Conservation (phyloP, 2,329 filamentous ascomycete species). For the Botrytis fabae region DNA sequence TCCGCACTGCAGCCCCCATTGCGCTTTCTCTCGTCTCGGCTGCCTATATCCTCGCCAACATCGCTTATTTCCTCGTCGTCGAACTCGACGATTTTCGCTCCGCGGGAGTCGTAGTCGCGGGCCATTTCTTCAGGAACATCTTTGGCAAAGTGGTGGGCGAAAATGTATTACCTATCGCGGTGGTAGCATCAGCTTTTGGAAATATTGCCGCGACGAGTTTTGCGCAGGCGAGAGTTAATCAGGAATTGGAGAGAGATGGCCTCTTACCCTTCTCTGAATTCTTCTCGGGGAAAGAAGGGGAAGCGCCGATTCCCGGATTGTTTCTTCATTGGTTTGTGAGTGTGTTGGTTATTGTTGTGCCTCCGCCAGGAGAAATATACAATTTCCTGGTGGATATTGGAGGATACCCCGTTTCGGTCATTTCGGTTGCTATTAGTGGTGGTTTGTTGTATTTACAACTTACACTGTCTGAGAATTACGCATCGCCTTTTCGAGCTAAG, state of each 20-base stretch:
- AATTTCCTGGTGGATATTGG: neutral
- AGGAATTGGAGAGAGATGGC: neutral
- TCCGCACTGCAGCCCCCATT: conserved; percentile 56
- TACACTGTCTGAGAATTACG: neutral
- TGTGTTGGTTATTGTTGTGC: neutral
- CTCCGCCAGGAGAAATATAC: neutral
- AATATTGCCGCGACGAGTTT: neutral
- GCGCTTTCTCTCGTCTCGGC: conserved; percentile 56
- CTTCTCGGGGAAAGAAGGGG: neutral
- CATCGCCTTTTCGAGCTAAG: neutral
- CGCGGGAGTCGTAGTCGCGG: conserved; percentile 56
- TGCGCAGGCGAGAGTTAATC: neutral
- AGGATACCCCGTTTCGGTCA: neutral
- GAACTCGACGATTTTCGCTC: conserved; percentile 55
- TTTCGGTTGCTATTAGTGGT: neutral
- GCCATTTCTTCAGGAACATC: conserved; percentile 51
- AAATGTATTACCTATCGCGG: neutral
- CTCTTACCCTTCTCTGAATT: neutral
- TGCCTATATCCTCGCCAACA: conserved; percentile 57
- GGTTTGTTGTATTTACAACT: neutral
- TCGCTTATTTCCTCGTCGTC: conserved; percentile 60
- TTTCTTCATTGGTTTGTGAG: neutral
- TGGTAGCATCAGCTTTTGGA: neutral
- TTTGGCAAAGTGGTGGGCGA: neutral
- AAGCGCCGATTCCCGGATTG: neutral